Evolutionary conservation across 768 basidiomycete species (phyloP).

Genomic region (Rhizopogon sp.): DNA sequence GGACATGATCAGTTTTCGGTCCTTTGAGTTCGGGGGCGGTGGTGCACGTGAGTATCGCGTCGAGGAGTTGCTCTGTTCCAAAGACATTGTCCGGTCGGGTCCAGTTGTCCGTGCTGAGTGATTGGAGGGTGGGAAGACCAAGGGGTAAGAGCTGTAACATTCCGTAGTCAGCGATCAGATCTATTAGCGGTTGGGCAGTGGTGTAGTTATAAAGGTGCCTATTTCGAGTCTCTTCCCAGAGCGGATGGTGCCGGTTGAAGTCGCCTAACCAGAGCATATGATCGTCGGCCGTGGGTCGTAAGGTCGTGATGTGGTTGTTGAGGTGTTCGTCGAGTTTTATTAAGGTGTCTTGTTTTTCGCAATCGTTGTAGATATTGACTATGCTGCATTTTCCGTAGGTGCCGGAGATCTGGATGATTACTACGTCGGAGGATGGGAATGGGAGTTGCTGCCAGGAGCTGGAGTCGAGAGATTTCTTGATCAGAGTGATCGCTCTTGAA

Average conservation of each 20-base stretch:
- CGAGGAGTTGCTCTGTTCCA: background rate
- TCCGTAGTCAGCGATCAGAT: slow-evolving; percentile 5
- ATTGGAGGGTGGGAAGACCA: slow-evolving; percentile 3
- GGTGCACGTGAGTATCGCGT: background rate
- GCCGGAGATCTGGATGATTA: too few species aligned
- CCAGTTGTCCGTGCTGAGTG: slow-evolving; percentile 1
- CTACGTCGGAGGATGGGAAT: too few species aligned
- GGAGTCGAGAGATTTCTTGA: too few species aligned
- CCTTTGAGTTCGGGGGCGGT: background rate
- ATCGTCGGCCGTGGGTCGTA: background rate
- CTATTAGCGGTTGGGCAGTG: background rate
- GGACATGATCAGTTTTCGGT: background rate
- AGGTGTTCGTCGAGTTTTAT: background rate
- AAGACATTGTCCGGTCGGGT: slow-evolving; percentile 10
- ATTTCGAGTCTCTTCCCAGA: slow-evolving; percentile 13
- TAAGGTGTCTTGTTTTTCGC: too few species aligned
- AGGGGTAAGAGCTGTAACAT: slow-evolving; percentile 3
- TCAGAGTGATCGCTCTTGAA: too few species aligned
- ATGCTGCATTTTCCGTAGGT: too few species aligned
- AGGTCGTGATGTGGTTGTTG: background rate
- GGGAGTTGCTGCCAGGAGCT: too few species aligned
- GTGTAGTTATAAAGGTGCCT: slow-evolving; percentile 5
- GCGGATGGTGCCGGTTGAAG: slow-evolving; percentile 22
- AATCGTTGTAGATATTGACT: too few species aligned
- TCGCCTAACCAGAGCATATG: slow-evolving; percentile 19